Base-by-base conservation (phyloP, 441 rosid genomes). In the Pelargonium myrrhifolium region DNA sequence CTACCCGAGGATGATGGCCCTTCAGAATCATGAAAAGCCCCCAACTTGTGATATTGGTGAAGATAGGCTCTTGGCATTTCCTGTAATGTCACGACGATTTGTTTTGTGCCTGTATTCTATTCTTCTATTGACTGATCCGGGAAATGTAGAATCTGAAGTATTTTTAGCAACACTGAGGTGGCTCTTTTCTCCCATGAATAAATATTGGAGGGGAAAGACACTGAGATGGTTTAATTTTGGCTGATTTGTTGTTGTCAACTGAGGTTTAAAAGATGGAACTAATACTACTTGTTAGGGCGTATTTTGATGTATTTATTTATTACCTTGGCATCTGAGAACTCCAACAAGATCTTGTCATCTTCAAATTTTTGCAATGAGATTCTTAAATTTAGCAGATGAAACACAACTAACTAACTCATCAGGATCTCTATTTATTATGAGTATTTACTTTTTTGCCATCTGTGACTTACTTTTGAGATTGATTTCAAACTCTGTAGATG, bases 1-100 rank as follows among this genome's bases (percentile, higher is more conserved):
- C 76, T 89, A 70, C 93, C 97, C 6, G 76, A 64, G 14, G 84
- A 84, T 55, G 89, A 81, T 11, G 80, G 51, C 53, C 76, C 86
- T 17, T 53, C 49, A 31, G 98, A 93, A 62, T 79, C 84, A 15
- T 85, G 78, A 78, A 71, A 26, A 53, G 12, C 65, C 18, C 40
- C 28, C 40, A 8, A 39, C 37, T 6, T 24, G 39, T 63, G 14
- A 43, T 28, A 15, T 64, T 58, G n/a, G 60, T 45, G 35, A 71
- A 65, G 69, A 35, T 24, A 31, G 14, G 14, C 7, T 5, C 20
- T 51, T 28, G 26, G 67, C 9, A 20, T 49, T 64, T 65, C 53
- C 9, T 24, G 68, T 49, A 24, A 70, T 31, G 47, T 42, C 47
- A 42, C 47, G 0, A 9, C 11, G 47, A 42, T 42, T 45, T 45